Conservation (phyloP, 129 eudicot species). For the Mikania micrantha region DNA sequence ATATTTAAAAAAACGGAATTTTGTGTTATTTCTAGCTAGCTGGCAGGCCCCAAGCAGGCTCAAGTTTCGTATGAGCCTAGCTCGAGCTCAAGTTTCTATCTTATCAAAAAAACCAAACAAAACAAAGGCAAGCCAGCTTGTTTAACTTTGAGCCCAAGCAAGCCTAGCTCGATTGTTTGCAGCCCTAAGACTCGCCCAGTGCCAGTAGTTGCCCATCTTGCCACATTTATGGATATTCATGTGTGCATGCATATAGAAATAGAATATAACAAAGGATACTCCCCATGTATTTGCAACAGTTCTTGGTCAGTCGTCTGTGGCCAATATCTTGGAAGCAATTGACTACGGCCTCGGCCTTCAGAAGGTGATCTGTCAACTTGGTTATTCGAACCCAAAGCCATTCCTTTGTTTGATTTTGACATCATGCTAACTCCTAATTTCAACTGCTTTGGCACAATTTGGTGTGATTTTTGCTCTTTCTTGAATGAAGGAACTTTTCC, state of each 20-base stretch:
- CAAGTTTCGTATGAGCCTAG: too few relatives aligned
- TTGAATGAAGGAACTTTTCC: slow-evolving; percentile 37
- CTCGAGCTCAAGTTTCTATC: too few relatives aligned
- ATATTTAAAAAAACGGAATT: too few relatives aligned
- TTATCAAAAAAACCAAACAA: too few relatives aligned
- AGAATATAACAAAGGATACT: slow-evolving; percentile 55
- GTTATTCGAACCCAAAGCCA: slow-evolving; percentile 18
- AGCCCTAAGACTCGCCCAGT: too few relatives aligned
- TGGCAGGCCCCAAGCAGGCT: too few relatives aligned
- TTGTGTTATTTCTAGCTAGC: too few relatives aligned
- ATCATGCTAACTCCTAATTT: slow-evolving; percentile 35
- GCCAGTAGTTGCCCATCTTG: neutral
- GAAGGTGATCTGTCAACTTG: slow-evolving; percentile 71
- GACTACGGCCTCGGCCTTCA: slow-evolving; percentile 77
- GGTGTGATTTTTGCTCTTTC: slow-evolving; percentile 44
- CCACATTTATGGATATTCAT: neutral
- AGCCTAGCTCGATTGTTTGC: too few relatives aligned
- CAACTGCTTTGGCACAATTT: slow-evolving; percentile 43
- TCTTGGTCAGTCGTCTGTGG: slow-evolving; percentile 93
- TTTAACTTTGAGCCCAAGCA: too few relatives aligned
- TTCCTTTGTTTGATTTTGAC: slow-evolving; percentile 44
- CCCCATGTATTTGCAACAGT: slow-evolving; percentile 76
- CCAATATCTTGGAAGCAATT: slow-evolving; percentile 92
- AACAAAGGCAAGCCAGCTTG: too few relatives aligned
- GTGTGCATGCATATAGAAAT: neutral